phyloP scores from a whole-genome alignment of 2,329 filamentous ascomycete genomes.

The Talaromyces islandicus region DNA sequence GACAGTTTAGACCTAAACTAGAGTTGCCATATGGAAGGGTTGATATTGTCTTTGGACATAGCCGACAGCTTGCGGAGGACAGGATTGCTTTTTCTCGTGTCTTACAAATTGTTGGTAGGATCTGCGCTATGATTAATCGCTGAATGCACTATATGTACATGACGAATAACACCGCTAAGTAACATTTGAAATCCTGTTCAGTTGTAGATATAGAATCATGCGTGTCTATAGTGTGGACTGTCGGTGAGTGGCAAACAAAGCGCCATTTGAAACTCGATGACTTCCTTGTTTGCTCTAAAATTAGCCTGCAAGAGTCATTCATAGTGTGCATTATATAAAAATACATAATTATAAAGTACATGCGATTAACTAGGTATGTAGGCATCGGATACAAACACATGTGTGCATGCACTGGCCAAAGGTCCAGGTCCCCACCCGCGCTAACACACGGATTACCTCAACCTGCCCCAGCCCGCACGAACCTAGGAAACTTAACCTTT shows the following conservation, averaged over 20 bases:
- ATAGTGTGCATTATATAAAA: no score
- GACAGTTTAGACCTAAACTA: not conserved
- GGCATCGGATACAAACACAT: no score
- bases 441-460: not conserved
- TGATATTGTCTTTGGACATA: conserved; percentile 4
- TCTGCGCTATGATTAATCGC: not conserved
- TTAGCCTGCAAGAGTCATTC: not conserved
- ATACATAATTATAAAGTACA: no score
- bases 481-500: not conserved
- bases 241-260: not conserved
- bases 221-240: no score
- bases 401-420: not conserved
- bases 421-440: not conserved
- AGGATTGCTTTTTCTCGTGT: conserved; percentile 1
- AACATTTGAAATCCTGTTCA: no score
- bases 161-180: not conserved
- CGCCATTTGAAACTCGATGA: no score
- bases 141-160: not conserved
- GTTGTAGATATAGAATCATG: no score
- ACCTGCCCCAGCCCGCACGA: not conserved
- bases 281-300: not conserved
- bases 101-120: conserved; percentile 7
- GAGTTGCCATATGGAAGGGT: not conserved
- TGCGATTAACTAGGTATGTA: no score
- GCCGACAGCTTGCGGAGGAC: conserved; percentile 1